Evolutionary conservation across 2,329 filamentous ascomycete genomes (phyloP).

Genomic region (Mariannaea elegans): DNA sequence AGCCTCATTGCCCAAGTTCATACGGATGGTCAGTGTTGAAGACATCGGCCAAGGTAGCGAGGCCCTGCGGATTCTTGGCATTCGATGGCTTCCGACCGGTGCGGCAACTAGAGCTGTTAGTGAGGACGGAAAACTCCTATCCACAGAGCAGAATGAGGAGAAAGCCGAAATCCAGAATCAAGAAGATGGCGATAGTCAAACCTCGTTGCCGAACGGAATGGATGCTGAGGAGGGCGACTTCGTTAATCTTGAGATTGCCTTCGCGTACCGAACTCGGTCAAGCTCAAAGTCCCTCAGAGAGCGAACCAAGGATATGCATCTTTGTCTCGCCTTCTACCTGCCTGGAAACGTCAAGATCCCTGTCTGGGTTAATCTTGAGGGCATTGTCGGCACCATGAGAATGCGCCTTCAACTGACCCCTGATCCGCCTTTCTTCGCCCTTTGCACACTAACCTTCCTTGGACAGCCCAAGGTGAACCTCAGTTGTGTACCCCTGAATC

Average conservation of each 20-base stretch:
- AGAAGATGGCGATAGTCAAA: conserved; percentile 48
- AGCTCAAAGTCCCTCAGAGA: conserved; percentile 70
- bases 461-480: conserved; percentile 78
- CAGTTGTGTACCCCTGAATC: conserved; percentile 75
- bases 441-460: conserved; percentile 78
- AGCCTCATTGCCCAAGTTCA: conserved; percentile 72
- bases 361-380: conserved; percentile 79
- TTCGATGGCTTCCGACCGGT: conserved; percentile 77
- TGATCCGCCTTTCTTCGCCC: conserved; percentile 79
- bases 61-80: conserved; percentile 72
- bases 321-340: conserved; percentile 77
- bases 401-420: conserved; percentile 77
- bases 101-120: conserved; percentile 71
- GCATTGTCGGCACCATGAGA: conserved; percentile 75
- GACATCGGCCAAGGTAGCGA: conserved; percentile 81
- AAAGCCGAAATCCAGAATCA: conserved; percentile 47
- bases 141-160: conserved; percentile 47
- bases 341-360: conserved; percentile 62
- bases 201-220: conserved; percentile 64
- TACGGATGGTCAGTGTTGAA: conserved; percentile 79
- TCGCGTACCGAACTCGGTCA: conserved; percentile 74
- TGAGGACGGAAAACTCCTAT: conserved; percentile 62
- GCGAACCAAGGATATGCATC: conserved; percentile 72
- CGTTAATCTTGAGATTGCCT: conserved; percentile 78
- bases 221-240: conserved; percentile 82